A percentile compares a stretch with the other conserved stretches of the same genome.
Conservation (phyloP, 2,329 filamentous ascomycete genomes). For the Catunica adiposa region DNA sequence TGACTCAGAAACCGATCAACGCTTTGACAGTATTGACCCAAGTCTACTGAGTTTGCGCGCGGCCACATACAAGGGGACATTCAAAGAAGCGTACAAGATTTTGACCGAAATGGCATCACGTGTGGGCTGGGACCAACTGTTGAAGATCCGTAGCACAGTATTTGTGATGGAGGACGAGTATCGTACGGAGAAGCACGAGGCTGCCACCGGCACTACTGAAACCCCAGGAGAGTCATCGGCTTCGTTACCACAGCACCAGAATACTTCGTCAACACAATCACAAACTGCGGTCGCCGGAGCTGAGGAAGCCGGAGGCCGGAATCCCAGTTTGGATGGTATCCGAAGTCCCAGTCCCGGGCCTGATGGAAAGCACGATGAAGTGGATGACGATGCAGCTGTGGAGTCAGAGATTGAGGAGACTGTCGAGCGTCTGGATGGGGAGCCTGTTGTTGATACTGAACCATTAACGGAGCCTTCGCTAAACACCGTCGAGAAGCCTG, state of each 20-base stretch:
- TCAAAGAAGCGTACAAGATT: constrained; percentile 84
- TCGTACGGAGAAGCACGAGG: constrained; percentile 64
- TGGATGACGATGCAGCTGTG: constrained; percentile 51
- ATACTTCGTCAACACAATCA: no score
- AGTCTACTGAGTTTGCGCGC: constrained; percentile 75
- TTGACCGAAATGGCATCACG: constrained; percentile 90
- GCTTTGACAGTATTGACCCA: constrained; percentile 76
- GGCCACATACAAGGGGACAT: constrained; percentile 83
- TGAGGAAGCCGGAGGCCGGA: constrained; percentile 30
- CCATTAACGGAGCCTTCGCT: neutral
- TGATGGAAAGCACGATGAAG: constrained; percentile 31
- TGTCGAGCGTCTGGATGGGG: constrained; percentile 10
- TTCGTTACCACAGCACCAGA: no score
- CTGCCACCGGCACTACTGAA: constrained; percentile 15
- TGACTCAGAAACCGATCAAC: constrained; percentile 71
- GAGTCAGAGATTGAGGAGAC: constrained; percentile 26
- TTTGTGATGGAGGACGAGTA: constrained; percentile 99
- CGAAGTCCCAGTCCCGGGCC: constrained; percentile 29
- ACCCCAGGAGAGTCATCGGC: no score
- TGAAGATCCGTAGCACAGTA: constrained; percentile 88
- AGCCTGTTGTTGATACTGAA: neutral
- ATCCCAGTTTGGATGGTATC: constrained; percentile 64
- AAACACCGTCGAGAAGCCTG: constrained; percentile 9
- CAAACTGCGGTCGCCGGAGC: no score
- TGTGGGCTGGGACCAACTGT: constrained; percentile 92